These are phyloP conservation scores for Mrakia gelida DNA, from an alignment of 768 basidiomycete species.

Conservation along the genomic window DNA sequence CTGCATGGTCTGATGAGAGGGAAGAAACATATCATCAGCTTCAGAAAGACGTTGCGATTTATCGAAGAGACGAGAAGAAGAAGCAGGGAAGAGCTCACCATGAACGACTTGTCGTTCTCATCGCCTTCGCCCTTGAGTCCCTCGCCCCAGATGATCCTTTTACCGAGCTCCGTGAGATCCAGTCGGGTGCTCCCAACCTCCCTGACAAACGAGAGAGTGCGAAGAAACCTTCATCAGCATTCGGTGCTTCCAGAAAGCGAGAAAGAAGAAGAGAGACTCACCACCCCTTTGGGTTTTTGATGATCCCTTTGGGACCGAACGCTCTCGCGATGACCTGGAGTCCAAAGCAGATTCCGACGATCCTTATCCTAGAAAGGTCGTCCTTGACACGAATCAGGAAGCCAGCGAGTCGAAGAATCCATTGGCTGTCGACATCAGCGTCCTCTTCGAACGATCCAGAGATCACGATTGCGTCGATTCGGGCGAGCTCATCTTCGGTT, in stretches of 20 bases:
- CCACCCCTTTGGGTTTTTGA: slow-evolving; percentile 38
- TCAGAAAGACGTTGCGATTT: too few species aligned
- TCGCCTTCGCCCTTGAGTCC: slow-evolving; percentile 8
- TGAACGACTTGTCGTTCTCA: background rate
- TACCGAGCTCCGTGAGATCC: slow-evolving; percentile 37
- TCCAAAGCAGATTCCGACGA: slow-evolving; percentile 39
- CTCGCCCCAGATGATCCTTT: slow-evolving; percentile 35
- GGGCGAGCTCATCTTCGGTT: slow-evolving; percentile 35
- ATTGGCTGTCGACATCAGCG: slow-evolving; percentile 36
- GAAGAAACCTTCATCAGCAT: background rate
- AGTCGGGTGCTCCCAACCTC: slow-evolving; percentile 38
- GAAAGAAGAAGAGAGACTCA: slow-evolving; percentile 10
- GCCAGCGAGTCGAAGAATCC: slow-evolving; percentile 38
- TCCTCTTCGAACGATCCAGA: slow-evolving; percentile 39
- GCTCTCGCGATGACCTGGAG: slow-evolving; percentile 38
- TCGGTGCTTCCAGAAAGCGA: background rate
- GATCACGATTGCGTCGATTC: slow-evolving; percentile 37
- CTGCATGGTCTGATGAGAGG: slow-evolving; percentile 35
- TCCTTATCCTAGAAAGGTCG: slow-evolving; percentile 36
- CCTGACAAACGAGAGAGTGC: slow-evolving; percentile 21
- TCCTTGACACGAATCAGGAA: slow-evolving; percentile 38
- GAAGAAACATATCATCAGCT: background rate
- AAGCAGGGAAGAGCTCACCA: background rate
- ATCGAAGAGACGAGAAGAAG: too few species aligned
- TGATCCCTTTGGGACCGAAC: slow-evolving; percentile 36